phyloP scores from a whole-genome alignment of 306 rosid species.

The Leucaena leucocephala region DNA sequence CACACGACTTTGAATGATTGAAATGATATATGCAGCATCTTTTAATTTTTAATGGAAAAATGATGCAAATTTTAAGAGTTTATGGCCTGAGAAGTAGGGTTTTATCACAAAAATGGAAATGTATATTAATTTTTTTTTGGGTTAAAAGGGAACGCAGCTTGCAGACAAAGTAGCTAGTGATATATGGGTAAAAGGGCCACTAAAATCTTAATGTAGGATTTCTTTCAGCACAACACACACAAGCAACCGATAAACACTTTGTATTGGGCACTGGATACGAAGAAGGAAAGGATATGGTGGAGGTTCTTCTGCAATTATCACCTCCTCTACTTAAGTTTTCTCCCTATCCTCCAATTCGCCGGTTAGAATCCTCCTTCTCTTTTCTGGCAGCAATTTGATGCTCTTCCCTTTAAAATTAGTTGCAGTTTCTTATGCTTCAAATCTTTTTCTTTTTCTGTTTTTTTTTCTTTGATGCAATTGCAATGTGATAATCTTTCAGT shows the following conservation, averaged over 20 bases:
- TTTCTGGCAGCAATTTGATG: neutral
- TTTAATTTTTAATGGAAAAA: too few species aligned
- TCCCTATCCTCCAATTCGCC: conserved; percentile 44
- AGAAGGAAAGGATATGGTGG: conserved; percentile 55
- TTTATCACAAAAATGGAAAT: too few species aligned
- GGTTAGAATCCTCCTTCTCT: conserved; percentile 44
- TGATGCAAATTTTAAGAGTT: too few species aligned
- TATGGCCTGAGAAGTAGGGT: too few species aligned
- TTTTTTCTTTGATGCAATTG: conserved; percentile 10
- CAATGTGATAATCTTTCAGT: neutral
- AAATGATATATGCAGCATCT: too few species aligned
- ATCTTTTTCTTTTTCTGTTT: neutral
- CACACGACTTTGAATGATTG: neutral
- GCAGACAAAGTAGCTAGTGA: too few species aligned
- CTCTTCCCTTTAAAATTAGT: neutral
- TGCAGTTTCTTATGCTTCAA: neutral
- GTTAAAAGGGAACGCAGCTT: too few species aligned
- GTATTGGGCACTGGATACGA: neutral
- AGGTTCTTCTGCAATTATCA: conserved; percentile 51
- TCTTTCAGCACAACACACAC: neutral
- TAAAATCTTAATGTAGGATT: too few species aligned
- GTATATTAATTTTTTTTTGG: too few species aligned
- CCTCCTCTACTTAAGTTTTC: conserved; percentile 50
- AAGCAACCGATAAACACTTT: neutral
- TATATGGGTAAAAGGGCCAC: too few species aligned